Evolutionary conservation across 1,284 basidiomycete species (phyloP), one percentile per base, ranked within the genome.

Genomic region (Nidula niveotomentosa): DNA sequence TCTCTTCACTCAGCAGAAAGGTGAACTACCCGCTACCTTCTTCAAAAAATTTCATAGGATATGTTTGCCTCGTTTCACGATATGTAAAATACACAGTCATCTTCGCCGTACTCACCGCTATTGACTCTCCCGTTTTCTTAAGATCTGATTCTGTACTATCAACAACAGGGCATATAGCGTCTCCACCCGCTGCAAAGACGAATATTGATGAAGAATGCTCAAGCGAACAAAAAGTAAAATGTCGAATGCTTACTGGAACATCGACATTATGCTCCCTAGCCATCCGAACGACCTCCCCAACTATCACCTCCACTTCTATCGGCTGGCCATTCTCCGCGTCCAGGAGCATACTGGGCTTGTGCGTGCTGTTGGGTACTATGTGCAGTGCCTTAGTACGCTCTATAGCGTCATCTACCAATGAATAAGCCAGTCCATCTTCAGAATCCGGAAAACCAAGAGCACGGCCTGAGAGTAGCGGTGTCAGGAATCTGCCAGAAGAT

Each of bases 271-370:
- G 66, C 46, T 73, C 70, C 56, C 68, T 72, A 0, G 81, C 86
- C 66, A 81, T 71, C 41, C 79, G 70, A 9, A 87, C 76, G 1
- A 86, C 78, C 49, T 84, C 80, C 0, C 86, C 86, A 10, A 87
- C 62, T 54, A 88, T 84, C 12, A 77, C 84, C 62, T 88, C 85
- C 0, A 88, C 79, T 66, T 89, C 86, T 55, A 88, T 80, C 8
- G 87, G 84, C 44, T 72, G 71, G 3, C 76, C 78, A 15, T 69
- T 73, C 58, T 81, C 75, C 41, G 76, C 70, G 65, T 88, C 86
- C 10, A 87, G 72, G 36, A 88, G 69, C 83, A 87, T 86, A 61
- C 84, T 86, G 5, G 83, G 76, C 48, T 76, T 70, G 53, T 85
- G 78, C 8, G 55, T 72, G 59, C 73, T 78, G 7, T 78, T 71